Evolutionary conservation across 345 rosid species (phyloP).

Genomic region (Brassica carinata): DNA sequence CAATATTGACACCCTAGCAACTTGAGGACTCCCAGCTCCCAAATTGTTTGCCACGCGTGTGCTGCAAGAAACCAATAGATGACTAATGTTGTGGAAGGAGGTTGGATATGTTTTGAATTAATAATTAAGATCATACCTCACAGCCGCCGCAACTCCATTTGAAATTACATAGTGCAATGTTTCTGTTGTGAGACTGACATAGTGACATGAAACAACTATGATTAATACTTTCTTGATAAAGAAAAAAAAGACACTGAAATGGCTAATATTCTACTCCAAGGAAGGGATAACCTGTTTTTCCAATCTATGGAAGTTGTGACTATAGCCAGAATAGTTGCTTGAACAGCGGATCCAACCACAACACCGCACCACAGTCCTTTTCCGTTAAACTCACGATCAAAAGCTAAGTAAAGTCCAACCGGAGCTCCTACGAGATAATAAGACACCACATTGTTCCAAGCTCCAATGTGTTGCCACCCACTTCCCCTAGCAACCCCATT

Average conservation of each 20-base stretch:
- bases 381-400: constrained; percentile 28
- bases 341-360: constrained; percentile 43
- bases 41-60: constrained; percentile 54
- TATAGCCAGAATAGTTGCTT: constrained; percentile 29
- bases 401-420: constrained; percentile 42
- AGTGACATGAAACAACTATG: neutral
- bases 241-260: neutral
- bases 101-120: neutral
- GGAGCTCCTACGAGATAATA: constrained; percentile 47
- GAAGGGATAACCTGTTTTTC: constrained; percentile 38
- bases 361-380: constrained; percentile 50
- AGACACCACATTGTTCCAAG: constrained; percentile 46
- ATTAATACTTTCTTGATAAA: neutral
- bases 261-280: neutral
- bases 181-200: constrained; percentile 39
- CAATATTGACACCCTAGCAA: constrained; percentile 21
- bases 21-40: constrained; percentile 42
- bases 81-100: neutral
- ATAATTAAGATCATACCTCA: constrained; percentile 30
- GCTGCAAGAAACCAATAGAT: constrained; percentile 24
- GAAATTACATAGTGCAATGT: constrained; percentile 39
- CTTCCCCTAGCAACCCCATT: constrained; percentile 53
- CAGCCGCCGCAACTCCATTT: constrained; percentile 40
- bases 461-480: constrained; percentile 57
- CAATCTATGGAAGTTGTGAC: constrained; percentile 44